phyloP scores from a whole-genome alignment of 1,284 basidiomycete species.

The Melampsora larici-populina region DNA sequence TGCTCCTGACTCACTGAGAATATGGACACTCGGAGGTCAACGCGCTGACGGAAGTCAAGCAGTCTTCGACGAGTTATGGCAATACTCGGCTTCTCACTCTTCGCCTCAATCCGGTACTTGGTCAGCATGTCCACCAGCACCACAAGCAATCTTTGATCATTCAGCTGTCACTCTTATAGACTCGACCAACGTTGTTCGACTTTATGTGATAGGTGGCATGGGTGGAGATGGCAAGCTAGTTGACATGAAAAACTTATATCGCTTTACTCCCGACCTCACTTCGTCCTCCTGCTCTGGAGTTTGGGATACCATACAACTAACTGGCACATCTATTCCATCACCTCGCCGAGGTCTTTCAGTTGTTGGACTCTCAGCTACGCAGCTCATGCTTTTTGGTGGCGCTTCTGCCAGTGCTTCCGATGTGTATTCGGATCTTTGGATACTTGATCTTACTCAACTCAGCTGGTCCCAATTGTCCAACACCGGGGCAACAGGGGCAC shows the following conservation, averaged over 20 bases:
- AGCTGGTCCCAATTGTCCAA: conserved; percentile 16
- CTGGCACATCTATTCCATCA: neutral
- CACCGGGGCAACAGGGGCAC: neutral
- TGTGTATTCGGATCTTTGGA: conserved; percentile 28
- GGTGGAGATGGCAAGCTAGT: neutral
- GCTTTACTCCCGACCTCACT: conserved; percentile 28
- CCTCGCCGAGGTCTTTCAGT: conserved; percentile 26
- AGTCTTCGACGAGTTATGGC: conserved; percentile 33
- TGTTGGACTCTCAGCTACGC: conserved; percentile 26
- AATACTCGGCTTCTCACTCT: conserved; percentile 17
- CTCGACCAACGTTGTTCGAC: conserved; percentile 14
- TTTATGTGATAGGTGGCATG: conserved; percentile 29
- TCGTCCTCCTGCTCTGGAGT: conserved; percentile 9
- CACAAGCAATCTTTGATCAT: conserved; percentile 23
- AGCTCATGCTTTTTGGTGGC: conserved; percentile 34
- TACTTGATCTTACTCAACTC: conserved; percentile 24
- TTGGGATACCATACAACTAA: conserved; percentile 16
- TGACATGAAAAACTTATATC: conserved; percentile 11
- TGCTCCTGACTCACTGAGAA: conserved; percentile 14
- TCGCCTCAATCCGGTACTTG: conserved; percentile 21
- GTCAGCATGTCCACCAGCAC: conserved; percentile 18
- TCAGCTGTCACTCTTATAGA: conserved; percentile 23
- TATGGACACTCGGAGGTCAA: conserved; percentile 35
- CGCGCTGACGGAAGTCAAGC: conserved; percentile 27
- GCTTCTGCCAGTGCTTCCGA: conserved; percentile 18